phyloP scores from a whole-genome alignment of 2,329 filamentous ascomycete genomes.

The Cordyceps fumosorosea region DNA sequence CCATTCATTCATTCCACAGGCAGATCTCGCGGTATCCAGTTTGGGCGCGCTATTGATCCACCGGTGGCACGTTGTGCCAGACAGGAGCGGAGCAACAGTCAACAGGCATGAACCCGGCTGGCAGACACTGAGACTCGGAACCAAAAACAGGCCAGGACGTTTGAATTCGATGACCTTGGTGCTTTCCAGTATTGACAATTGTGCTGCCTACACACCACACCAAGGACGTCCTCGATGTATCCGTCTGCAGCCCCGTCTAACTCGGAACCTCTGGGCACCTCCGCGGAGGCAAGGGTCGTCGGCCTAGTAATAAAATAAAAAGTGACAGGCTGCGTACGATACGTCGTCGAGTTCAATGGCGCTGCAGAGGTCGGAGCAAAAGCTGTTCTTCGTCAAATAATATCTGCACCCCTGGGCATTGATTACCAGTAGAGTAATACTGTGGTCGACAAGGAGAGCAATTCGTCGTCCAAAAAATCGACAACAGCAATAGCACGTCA shows the following conservation, averaged over 20 bases:
- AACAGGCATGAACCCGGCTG: background rate
- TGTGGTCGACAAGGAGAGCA: background rate
- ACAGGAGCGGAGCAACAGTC: background rate
- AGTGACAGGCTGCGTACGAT: background rate
- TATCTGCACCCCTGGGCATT: background rate
- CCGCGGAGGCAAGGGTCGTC: background rate
- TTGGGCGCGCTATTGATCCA: background rate
- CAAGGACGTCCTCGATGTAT: background rate
- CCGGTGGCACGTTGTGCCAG: background rate
- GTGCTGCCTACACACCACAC: background rate
- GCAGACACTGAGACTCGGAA: background rate
- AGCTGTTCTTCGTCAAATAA: background rate
- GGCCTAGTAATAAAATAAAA: background rate
- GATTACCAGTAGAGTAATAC: background rate
- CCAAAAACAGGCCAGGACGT: background rate
- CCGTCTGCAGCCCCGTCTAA: constrained; percentile 3
- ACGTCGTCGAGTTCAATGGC: background rate
- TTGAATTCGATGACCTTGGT: background rate
- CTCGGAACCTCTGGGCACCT: background rate
- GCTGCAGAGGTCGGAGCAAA: constrained; percentile 3
- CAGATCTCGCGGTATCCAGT: background rate
- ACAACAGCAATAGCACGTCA: background rate
- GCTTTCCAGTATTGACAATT: background rate
- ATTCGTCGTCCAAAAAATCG: background rate
- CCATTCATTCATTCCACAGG: background rate